Evolutionary conservation across 2,329 filamentous ascomycete genomes (phyloP).

Genomic region (Monilinia aucupariae): DNA sequence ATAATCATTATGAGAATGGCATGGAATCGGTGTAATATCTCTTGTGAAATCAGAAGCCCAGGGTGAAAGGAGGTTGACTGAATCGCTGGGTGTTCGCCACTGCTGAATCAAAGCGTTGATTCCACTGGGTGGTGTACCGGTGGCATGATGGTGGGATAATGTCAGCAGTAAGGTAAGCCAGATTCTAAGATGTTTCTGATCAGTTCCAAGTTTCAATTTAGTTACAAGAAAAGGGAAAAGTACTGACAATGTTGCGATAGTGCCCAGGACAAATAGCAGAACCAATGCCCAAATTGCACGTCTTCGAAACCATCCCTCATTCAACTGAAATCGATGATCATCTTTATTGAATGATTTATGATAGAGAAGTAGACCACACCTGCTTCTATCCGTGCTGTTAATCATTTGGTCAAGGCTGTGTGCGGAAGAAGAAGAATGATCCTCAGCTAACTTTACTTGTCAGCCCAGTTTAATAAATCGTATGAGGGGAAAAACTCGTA

Average conservation of each 20-base stretch:
- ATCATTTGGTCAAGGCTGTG: neutral
- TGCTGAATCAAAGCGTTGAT: neutral
- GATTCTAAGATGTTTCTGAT: neutral
- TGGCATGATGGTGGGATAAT: neutral
- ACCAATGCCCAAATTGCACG: neutral
- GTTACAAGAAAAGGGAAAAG: neutral
- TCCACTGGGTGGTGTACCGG: neutral
- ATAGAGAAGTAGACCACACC: neutral
- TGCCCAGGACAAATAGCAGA: neutral
- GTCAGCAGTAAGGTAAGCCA: neutral
- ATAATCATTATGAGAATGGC: slow-evolving; percentile 53
- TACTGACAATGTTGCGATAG: slow-evolving; percentile 4
- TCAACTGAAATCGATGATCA: neutral
- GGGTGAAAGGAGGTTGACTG: neutral
- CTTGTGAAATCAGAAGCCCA: slow-evolving; percentile 1
- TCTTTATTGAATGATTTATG: neutral
- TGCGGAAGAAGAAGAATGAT: neutral
- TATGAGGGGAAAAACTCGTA: neutral
- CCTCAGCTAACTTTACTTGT: neutral
- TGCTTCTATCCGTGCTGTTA: neutral
- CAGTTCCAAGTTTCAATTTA: neutral
- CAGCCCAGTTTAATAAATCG: neutral
- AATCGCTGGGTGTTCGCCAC: neutral
- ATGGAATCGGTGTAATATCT: slow-evolving; percentile 5
- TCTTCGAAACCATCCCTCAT: neutral